These are phyloP conservation scores for Diospyros kaki DNA, from an alignment of 148 eudicot species.

Conservation along the genomic window DNA sequence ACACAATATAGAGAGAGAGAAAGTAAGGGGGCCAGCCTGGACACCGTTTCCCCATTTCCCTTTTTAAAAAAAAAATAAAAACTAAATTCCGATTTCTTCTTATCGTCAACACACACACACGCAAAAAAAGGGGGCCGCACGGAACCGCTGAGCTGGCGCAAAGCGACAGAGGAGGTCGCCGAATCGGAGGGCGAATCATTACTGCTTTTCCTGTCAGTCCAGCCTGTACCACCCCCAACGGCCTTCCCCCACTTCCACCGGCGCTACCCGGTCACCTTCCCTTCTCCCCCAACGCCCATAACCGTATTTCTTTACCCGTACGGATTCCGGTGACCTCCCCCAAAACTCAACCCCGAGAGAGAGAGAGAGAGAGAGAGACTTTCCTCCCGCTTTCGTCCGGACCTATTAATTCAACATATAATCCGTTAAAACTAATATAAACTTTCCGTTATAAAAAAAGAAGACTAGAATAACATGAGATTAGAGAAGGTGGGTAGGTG, in stretches of 20 bases:
- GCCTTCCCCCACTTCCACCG: slow-evolving; percentile 19
- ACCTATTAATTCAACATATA: neutral
- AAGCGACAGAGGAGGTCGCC: slow-evolving; percentile 53
- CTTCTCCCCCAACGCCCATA: neutral
- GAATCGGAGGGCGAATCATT: slow-evolving; percentile 50
- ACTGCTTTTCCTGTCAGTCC: slow-evolving; percentile 46
- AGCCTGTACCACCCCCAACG: slow-evolving; percentile 44
- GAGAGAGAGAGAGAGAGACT: neutral
- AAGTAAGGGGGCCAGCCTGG: slow-evolving; percentile 38
- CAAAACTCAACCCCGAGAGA: slow-evolving; percentile 17
- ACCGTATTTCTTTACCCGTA: slow-evolving; percentile 11
- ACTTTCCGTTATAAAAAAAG: neutral
- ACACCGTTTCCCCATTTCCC: slow-evolving; percentile 22
- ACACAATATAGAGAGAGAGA: neutral
- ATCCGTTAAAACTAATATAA: too few species aligned
- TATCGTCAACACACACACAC: slow-evolving; percentile 5
- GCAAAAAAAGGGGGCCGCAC: slow-evolving; percentile 23
- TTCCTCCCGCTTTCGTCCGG: slow-evolving; percentile 21
- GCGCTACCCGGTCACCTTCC: slow-evolving; percentile 22
- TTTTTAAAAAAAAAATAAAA: neutral
- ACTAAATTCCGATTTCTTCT: neutral
- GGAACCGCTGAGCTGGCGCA: slow-evolving; percentile 32
- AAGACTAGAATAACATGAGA: neutral
- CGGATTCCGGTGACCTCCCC: slow-evolving; percentile 15
- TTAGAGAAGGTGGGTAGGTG: slow-evolving; percentile 9